Evolutionary conservation across 495 filamentous ascomycete genomes (phyloP).

Genomic region (Xylaria cubensis): DNA sequence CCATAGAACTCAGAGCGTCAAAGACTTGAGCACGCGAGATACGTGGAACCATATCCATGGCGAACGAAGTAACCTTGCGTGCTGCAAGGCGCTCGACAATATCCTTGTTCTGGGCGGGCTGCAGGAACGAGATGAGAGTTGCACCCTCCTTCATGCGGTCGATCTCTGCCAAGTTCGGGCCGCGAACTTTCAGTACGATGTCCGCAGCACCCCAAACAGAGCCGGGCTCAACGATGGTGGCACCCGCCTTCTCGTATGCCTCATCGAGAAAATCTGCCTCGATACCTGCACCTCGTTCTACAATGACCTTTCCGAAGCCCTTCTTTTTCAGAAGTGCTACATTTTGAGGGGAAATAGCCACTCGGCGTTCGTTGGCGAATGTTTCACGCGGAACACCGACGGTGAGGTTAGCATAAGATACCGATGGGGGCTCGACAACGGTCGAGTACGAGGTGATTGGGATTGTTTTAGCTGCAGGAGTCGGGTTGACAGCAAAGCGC

Average conservation of each 20-base stretch:
- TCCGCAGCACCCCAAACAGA: slow-evolving; percentile 71
- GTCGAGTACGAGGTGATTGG: slow-evolving; percentile 40
- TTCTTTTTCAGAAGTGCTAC: slow-evolving; percentile 78
- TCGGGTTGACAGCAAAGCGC: slow-evolving; percentile 24
- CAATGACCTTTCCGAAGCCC: slow-evolving; percentile 73
- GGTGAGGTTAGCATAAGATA: slow-evolving; percentile 69
- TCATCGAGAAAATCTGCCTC: slow-evolving; percentile 74
- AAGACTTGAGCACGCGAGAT: slow-evolving; percentile 84
- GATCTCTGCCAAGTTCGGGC: slow-evolving; percentile 69
- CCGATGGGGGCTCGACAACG: slow-evolving; percentile 54
- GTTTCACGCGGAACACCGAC: slow-evolving; percentile 76
- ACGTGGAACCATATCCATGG: slow-evolving; percentile 85
- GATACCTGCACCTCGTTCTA: slow-evolving; percentile 77
- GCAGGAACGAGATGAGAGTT: slow-evolving; percentile 77
- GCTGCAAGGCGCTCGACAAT: slow-evolving; percentile 71
- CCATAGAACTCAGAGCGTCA: slow-evolving; percentile 84
- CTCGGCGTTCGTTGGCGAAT: slow-evolving; percentile 74
- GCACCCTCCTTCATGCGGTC: slow-evolving; percentile 65
- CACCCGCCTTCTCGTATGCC: slow-evolving; percentile 74
- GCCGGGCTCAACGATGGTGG: slow-evolving; percentile 67
- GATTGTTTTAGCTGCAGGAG: slow-evolving; percentile 29
- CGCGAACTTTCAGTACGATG: slow-evolving; percentile 80
- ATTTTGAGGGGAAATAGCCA: slow-evolving; percentile 82
- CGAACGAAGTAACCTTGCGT: slow-evolving; percentile 70
- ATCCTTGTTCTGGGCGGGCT: slow-evolving; percentile 73